Conservation (phyloP, 305 asterid species). For the Fraxinus xanthoxyloides region DNA sequence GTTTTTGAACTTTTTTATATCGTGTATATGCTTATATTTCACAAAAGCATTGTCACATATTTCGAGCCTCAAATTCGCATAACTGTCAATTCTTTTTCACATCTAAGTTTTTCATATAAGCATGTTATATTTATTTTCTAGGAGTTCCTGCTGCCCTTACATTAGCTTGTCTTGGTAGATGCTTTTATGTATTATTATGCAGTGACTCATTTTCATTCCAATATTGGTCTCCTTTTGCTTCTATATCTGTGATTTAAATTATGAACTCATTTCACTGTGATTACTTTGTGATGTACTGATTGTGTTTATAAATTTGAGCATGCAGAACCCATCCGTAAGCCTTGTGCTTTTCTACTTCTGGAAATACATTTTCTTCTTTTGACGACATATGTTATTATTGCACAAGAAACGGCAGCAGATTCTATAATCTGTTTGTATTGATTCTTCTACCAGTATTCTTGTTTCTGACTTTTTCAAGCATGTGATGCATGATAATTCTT, state of each 20-base stretch:
- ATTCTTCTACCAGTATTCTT: not conserved
- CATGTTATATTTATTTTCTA: not conserved
- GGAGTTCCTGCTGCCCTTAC: not conserved
- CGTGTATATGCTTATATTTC: not conserved
- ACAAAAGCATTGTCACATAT: not conserved
- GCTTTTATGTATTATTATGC: not conserved
- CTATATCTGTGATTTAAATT: not conserved
- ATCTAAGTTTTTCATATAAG: not conserved
- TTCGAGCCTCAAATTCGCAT: not conserved
- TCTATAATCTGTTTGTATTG: not conserved
- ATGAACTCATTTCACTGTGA: not conserved
- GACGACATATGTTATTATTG: not conserved
- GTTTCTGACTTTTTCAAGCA: not conserved
- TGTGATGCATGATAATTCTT: not conserved
- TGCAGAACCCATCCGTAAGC: not conserved
- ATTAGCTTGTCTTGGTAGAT: not conserved
- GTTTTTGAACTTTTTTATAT: not conserved
- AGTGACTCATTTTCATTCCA: not conserved
- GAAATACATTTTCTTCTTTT: not conserved
- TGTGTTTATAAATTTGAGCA: not conserved
- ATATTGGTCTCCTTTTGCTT: not conserved
- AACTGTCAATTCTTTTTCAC: not conserved
- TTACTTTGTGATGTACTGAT: not conserved
- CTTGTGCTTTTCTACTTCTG: not conserved
- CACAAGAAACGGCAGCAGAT: not conserved